phyloP scores from a whole-genome alignment of 129 eudicot genomes.

The Glebionis coronaria region DNA sequence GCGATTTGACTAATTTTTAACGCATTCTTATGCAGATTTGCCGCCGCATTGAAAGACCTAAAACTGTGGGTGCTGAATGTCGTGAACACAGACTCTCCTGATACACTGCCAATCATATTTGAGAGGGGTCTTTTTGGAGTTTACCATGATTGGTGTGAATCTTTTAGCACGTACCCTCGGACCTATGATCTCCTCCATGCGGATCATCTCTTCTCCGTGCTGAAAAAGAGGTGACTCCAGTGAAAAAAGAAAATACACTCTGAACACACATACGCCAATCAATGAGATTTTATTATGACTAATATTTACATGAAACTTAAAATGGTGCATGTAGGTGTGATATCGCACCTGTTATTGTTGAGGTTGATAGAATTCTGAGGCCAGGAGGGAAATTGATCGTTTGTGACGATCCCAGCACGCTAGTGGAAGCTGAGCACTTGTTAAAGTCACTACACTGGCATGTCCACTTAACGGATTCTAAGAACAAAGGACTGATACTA shows the following conservation, averaged over 20 bases:
- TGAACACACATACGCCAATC: constrained; percentile 18
- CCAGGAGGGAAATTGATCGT: constrained; percentile 86
- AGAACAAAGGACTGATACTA: constrained; percentile 53
- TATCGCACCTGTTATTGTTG: constrained; percentile 53
- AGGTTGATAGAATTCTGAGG: constrained; percentile 73
- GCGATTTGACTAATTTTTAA: constrained; percentile 8
- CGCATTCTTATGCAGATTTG: constrained; percentile 50
- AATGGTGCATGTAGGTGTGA: constrained; percentile 55
- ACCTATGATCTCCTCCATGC: constrained; percentile 89
- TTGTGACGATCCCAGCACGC: constrained; percentile 55
- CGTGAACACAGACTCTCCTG: constrained; percentile 70
- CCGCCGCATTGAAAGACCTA: constrained; percentile 78
- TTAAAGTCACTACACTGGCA: constrained; percentile 85
- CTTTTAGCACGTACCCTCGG: constrained; percentile 89
- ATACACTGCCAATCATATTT: constrained; percentile 81
- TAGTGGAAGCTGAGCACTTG: constrained; percentile 60
- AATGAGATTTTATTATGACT: constrained; percentile 3
- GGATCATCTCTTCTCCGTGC: constrained; percentile 71
- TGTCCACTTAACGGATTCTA: constrained; percentile 47
- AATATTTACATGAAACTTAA: constrained; percentile 3
- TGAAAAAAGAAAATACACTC: background rate
- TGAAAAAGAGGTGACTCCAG: constrained; percentile 52
- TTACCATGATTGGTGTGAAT: constrained; percentile 97
- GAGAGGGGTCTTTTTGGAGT: constrained; percentile 90
- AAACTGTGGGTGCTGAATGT: constrained; percentile 87